These are phyloP conservation scores for Alternaria brassicae DNA, from an alignment of 2,329 filamentous ascomycete genomes.

Conservation along the genomic window DNA sequence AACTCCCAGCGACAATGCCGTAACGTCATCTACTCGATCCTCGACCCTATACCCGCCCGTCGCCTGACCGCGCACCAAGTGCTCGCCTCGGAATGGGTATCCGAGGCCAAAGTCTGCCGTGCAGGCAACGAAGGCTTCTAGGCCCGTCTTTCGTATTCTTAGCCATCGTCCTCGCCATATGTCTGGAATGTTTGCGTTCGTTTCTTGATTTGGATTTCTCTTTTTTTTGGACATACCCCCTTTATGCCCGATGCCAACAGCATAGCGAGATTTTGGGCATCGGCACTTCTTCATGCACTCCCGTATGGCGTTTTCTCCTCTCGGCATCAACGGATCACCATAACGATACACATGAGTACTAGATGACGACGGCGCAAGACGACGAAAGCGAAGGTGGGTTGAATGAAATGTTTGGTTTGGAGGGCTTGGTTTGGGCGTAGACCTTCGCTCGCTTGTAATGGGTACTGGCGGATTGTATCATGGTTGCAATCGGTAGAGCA, in stretches of 20 bases:
- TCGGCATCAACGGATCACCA: slow-evolving; percentile 26
- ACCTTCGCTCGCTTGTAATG: slow-evolving; percentile 34
- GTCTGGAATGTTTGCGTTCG: slow-evolving; percentile 25
- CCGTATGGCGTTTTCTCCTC: slow-evolving; percentile 31
- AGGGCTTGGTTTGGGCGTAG: slow-evolving; percentile 24
- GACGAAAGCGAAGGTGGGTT: slow-evolving; percentile 10
- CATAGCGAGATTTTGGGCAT: slow-evolving; percentile 44
- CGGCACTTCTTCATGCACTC: slow-evolving; percentile 32
- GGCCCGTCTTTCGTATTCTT: slow-evolving; percentile 30
- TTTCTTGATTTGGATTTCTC: slow-evolving; percentile 35
- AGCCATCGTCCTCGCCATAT: slow-evolving; percentile 21
- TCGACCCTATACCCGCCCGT: slow-evolving; percentile 90
- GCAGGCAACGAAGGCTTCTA: slow-evolving; percentile 94
- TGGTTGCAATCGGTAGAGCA: slow-evolving; percentile 24
- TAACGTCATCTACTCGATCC: slow-evolving; percentile 98
- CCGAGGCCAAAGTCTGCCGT: slow-evolving; percentile 96
- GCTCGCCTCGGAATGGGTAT: slow-evolving; percentile 97
- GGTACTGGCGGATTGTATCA: slow-evolving; percentile 22
- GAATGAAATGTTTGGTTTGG: slow-evolving; percentile 23
- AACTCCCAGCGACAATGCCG: slow-evolving; percentile 82
- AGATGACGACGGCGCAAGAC: slow-evolving; percentile 30
- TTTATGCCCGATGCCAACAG: slow-evolving; percentile 45
- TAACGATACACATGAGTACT: slow-evolving; percentile 31
- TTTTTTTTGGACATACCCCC: slow-evolving; percentile 44
- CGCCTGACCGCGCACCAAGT: slow-evolving; percentile 96